Conservation (phyloP, 2,329 filamentous ascomycete genomes). For the Pyrenophora graminea region DNA sequence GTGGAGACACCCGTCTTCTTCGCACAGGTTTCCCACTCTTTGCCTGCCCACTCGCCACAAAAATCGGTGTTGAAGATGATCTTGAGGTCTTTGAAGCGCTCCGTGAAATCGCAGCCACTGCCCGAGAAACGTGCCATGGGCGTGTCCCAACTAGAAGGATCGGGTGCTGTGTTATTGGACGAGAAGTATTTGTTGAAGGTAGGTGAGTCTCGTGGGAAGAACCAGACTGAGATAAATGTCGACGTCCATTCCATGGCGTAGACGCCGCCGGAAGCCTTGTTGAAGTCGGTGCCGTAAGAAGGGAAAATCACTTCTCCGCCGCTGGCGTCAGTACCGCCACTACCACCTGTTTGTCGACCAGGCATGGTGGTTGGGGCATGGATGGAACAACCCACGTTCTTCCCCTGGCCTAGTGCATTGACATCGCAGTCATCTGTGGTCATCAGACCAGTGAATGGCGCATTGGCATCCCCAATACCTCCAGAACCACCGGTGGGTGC, state of each 20-base stretch:
- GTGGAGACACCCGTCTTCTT: constrained; percentile 54
- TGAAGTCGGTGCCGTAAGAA: constrained; percentile 43
- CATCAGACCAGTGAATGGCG: constrained; percentile 50
- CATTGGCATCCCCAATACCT: neutral
- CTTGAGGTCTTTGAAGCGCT: constrained; percentile 34
- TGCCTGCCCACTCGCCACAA: constrained; percentile 60
- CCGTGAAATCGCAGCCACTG: constrained; percentile 51
- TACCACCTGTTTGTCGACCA: neutral
- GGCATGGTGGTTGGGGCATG: constrained; percentile 4
- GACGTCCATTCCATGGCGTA: constrained; percentile 49
- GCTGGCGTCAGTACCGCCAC: neutral
- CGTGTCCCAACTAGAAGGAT: constrained; percentile 27
- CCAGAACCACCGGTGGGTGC: neutral
- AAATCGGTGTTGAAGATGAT: constrained; percentile 56
- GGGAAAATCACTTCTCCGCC: constrained; percentile 16
- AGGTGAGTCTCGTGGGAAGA: constrained; percentile 38
- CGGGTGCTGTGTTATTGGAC: constrained; percentile 11
- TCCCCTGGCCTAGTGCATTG: constrained; percentile 23
- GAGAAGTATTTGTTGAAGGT: neutral
- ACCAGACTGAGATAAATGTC: constrained; percentile 49
- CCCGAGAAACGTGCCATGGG: constrained; percentile 49
- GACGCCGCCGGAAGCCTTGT: constrained; percentile 44
- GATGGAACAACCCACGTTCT: constrained; percentile 42
- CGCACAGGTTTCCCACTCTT: constrained; percentile 57
- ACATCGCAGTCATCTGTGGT: constrained; percentile 55